Evolutionary conservation across 352 stramenopile genomes (phyloP), one percentile per base, ranked within the genome.

Genomic region (Phytophthora ramorum): DNA sequence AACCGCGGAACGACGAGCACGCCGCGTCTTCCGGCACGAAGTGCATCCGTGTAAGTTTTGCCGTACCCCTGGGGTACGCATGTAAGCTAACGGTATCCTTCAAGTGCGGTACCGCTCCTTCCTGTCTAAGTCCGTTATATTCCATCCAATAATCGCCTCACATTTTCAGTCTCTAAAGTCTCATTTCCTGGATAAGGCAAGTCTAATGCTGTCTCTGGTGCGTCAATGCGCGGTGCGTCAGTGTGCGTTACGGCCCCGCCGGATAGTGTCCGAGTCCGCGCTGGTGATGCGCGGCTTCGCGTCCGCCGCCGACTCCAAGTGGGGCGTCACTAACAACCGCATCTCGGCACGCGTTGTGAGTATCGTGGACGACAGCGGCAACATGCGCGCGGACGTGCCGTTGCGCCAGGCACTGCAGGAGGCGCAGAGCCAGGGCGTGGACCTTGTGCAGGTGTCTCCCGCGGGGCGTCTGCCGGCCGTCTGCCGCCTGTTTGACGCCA

Each of bases 361-460:
- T 16, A 56, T 95, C 26, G 79, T 89, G 3, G 71, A 58, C 17
- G 78, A 91, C 32, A 71, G 79, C 50, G 87, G 81, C 49, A 60
- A 65, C 17, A 77, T 91, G 66, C 78, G 68, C 7, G 47, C 62
- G 49, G 71, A 83, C 53, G 71, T 95, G 44, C 83, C 84, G 12
- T 68, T 89, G 48, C 52, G 51, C 28, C 47, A 83, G 41, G 87
- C 87, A 17, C 56, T 93, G n/a, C 19, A 78, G 16, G 78, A 91
- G 32, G 87, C 87, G 1, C 57, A 53, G 16, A 51, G 52, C 1
- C 66, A 66, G 40, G 80, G 79, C 40, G 67, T 95, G 46, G 87
- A 95, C 60, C 76, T 95, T 26, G 84, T 95, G 58, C 84, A 95
- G 57, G 83, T 95, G 40, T 88, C 81, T 9, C 65, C 71, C 22